Evolutionary conservation across 2,329 filamentous ascomycete species (phyloP).

Genomic region (Chalaropsis thielavioides): DNA sequence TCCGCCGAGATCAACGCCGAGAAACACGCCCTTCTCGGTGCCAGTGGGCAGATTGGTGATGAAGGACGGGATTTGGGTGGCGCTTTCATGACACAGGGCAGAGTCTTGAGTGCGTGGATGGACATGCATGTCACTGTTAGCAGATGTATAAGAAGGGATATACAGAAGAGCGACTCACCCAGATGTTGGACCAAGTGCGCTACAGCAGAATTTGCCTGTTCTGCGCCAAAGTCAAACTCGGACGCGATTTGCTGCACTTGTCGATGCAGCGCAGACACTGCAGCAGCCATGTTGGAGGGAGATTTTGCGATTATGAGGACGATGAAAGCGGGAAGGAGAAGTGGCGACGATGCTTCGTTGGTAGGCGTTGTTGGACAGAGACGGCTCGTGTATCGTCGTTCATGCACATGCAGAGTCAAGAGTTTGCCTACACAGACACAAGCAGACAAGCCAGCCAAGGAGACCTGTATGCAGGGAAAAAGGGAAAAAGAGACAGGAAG

Average conservation of each 20-base stretch:
- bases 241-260: slow-evolving; percentile 5
- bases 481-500: too few species aligned
- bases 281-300: neutral
- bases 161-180: slow-evolving; percentile 4
- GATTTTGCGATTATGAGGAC: neutral
- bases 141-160: neutral
- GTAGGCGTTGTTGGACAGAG: too few species aligned
- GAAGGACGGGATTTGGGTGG: slow-evolving; percentile 66
- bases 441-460: too few species aligned
- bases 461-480: too few species aligned
- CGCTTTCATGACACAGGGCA: slow-evolving; percentile 42
- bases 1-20: slow-evolving; percentile 26
- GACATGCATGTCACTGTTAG: neutral
- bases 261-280: neutral
- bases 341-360: neutral
- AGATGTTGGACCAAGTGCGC: slow-evolving; percentile 9
- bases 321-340: neutral
- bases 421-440: too few species aligned
- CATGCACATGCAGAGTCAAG: too few species aligned
- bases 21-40: slow-evolving; percentile 47
- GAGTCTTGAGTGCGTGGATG: slow-evolving; percentile 7
- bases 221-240: neutral
- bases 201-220: slow-evolving; percentile 1
- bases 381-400: too few species aligned
- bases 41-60: slow-evolving; percentile 65